phyloP scores from a whole-genome alignment of 2,329 filamentous ascomycete species.

The Colletotrichum sp. region DNA sequence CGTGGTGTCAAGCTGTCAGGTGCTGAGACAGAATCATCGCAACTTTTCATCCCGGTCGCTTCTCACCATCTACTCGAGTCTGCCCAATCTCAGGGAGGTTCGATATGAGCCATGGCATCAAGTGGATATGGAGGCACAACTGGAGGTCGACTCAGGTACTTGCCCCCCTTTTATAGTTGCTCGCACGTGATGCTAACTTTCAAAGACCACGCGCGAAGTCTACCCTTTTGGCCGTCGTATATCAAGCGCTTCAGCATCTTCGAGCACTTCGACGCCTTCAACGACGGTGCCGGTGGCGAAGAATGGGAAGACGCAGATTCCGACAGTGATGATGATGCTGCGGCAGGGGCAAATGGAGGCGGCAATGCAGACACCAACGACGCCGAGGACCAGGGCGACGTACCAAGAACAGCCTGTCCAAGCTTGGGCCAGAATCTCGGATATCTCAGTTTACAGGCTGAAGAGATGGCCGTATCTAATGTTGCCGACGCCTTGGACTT shows the following conservation, averaged over 20 bases:
- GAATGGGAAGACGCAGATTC: constrained; percentile 19
- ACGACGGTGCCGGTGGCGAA: neutral
- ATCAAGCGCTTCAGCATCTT: constrained; percentile 25
- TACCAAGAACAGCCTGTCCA: constrained; percentile 10
- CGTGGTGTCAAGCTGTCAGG: constrained; percentile 21
- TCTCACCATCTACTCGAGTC: constrained; percentile 23
- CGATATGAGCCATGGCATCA: constrained; percentile 26
- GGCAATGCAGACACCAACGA: neutral
- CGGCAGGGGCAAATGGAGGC: neutral
- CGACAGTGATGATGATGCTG: neutral
- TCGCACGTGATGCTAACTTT: neutral
- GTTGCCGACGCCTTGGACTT: constrained; percentile 21
- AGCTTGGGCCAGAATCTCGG: constrained; percentile 20
- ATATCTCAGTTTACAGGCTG: constrained; percentile 17
- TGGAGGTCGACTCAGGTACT: constrained; percentile 22
- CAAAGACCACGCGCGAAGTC: constrained; percentile 21
- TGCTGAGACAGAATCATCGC: constrained; percentile 25
- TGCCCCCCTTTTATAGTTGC: neutral
- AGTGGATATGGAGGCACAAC: constrained; percentile 19
- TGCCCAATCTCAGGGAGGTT: constrained; percentile 22
- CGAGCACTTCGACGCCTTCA: constrained; percentile 24
- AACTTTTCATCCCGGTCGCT: constrained; percentile 24
- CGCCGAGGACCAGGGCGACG: neutral
- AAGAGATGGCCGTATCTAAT: constrained; percentile 23
- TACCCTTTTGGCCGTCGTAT: constrained; percentile 25